Conservation (phyloP, 2,329 filamentous ascomycete species). For the Colletotrichum simmondsii region DNA sequence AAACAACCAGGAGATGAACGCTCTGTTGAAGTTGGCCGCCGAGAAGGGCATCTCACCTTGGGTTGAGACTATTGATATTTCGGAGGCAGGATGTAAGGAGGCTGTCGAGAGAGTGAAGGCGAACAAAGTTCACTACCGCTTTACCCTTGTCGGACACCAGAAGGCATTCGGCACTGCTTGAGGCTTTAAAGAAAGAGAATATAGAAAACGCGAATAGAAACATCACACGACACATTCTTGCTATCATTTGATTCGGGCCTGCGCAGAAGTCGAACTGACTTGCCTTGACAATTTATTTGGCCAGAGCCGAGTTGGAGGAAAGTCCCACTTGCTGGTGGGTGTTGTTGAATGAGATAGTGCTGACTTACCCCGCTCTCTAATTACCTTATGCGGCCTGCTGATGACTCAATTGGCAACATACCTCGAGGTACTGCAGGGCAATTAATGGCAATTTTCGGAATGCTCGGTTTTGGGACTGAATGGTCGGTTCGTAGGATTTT, state of each 20-base stretch:
- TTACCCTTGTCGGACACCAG: conserved; percentile 76
- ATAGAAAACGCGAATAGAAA: too few species aligned
- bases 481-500: neutral
- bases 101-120: conserved; percentile 76
- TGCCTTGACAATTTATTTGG: too few species aligned
- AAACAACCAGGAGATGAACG: conserved; percentile 67
- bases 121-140: conserved; percentile 78
- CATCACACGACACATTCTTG: too few species aligned
- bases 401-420: neutral
- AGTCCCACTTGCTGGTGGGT: neutral
- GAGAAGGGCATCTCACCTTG: conserved; percentile 66
- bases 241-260: too few species aligned
- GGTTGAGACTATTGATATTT: conserved; percentile 73
- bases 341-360: neutral
- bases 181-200: neutral
- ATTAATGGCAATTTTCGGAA: neutral
- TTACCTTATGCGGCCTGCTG: neutral
- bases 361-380: neutral
- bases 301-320: neutral
- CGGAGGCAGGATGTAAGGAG: conserved; percentile 75
- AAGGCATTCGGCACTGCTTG: conserved; percentile 63
- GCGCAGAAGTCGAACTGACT: too few species aligned
- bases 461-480: neutral
- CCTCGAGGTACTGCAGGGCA: neutral
- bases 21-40: conserved; percentile 66